These are phyloP conservation scores for Macrophomina tecta DNA, from an alignment of 2,329 filamentous ascomycete species.

Conservation along the genomic window DNA sequence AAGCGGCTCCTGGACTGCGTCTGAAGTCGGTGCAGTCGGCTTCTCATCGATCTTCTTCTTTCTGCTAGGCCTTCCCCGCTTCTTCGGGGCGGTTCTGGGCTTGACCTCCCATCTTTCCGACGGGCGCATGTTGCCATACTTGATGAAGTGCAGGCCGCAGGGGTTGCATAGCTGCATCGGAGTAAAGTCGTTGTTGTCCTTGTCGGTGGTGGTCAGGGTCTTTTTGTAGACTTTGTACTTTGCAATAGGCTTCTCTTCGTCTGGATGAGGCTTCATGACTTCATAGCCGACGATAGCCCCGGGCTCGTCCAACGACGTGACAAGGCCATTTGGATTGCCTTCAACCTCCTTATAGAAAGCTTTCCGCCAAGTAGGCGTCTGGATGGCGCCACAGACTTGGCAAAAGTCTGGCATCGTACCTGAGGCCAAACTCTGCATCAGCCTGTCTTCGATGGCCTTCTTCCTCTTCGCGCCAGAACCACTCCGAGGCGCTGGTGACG, in stretches of 20 bases:
- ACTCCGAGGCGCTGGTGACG: constrained; percentile 42
- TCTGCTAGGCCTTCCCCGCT: constrained; percentile 47
- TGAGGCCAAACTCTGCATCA: constrained; percentile 68
- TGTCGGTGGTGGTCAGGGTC: constrained; percentile 68
- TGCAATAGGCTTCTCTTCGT: constrained; percentile 66
- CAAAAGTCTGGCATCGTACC: constrained; percentile 90
- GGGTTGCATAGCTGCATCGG: constrained; percentile 88
- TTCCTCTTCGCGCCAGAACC: constrained; percentile 67
- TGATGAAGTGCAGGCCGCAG: constrained; percentile 93
- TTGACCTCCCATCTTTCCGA: constrained; percentile 75
- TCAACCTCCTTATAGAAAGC: constrained; percentile 67
- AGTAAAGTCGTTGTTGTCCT: constrained; percentile 64
- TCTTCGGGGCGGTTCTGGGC: constrained; percentile 52
- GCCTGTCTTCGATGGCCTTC: constrained; percentile 65
- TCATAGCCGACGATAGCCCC: constrained; percentile 66
- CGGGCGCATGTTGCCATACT: constrained; percentile 84
- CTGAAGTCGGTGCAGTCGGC: constrained; percentile 6
- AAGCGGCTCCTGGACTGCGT: constrained; percentile 12
- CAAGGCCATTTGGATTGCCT: constrained; percentile 72
- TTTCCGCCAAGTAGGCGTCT: constrained; percentile 95
- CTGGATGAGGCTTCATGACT: constrained; percentile 35
- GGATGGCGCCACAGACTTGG: constrained; percentile 90
- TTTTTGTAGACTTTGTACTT: constrained; percentile 82
- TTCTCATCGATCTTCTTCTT: constrained; percentile 34
- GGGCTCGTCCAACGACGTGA: constrained; percentile 70